Conservation (phyloP, 2,329 filamentous ascomycete genomes). For the Nothophaeocryptopus gaeumannii region DNA sequence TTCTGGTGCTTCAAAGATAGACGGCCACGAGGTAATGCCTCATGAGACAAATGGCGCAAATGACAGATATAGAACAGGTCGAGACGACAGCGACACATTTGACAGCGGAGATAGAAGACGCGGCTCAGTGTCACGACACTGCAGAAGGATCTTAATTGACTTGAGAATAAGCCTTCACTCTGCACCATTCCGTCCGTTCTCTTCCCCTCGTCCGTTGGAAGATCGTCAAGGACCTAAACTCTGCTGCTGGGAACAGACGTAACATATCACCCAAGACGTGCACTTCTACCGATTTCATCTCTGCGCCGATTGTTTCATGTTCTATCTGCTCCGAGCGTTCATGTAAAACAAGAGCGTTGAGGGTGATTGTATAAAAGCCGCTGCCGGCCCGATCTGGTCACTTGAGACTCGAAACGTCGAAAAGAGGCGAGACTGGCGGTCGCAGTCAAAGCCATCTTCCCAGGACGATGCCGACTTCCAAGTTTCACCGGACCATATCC, state of each 20-base stretch:
- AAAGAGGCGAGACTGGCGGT: neutral
- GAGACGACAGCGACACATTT: neutral
- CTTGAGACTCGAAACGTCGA: slow-evolving; percentile 1
- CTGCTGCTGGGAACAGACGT: too few relatives aligned
- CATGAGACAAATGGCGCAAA: neutral
- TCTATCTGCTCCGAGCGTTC: too few relatives aligned
- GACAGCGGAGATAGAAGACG: neutral
- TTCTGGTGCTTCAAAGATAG: too few relatives aligned
- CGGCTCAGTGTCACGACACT: neutral
- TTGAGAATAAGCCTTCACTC: neutral
- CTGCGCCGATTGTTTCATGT: too few relatives aligned
- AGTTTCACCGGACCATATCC: slow-evolving; percentile 1
- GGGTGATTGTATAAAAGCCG: neutral
- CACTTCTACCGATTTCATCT: too few relatives aligned
- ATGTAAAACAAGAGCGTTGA: too few relatives aligned
- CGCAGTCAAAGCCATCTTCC: neutral
- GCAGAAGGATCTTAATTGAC: neutral
- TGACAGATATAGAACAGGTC: neutral
- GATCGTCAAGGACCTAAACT: too few relatives aligned
- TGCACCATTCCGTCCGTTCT: too few relatives aligned
- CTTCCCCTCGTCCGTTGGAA: too few relatives aligned
- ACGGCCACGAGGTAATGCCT: neutral
- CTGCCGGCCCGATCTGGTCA: neutral
- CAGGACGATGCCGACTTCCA: neutral
- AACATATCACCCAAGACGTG: too few relatives aligned